Percentiles rank a stretch among this genome's conserved stretches.
Evolutionary conservation across 2,329 filamentous ascomycete species (phyloP).

Genomic region (Alternaria longipes): DNA sequence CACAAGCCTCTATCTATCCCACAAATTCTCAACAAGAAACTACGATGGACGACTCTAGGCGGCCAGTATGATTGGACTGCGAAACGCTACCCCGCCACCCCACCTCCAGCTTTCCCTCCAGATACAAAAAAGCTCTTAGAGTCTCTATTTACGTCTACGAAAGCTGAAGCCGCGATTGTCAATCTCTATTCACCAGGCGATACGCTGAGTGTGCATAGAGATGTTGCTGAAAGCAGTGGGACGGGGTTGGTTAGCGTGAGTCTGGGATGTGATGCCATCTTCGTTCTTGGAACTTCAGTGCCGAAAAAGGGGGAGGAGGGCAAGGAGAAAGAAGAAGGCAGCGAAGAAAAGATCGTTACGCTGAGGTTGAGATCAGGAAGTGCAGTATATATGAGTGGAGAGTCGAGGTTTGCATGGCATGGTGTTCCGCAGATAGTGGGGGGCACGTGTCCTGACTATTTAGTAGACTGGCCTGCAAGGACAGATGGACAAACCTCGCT

Average conservation of each 20-base stretch:
- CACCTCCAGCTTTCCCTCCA: conserved; percentile 75
- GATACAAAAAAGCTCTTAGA: conserved; percentile 76
- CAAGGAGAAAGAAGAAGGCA: conserved; percentile 13
- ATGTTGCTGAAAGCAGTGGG: conserved; percentile 86
- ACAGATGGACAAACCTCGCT: conserved; percentile 37
- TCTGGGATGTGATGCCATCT: conserved; percentile 88
- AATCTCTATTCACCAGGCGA: conserved; percentile 93
- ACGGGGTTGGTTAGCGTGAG: conserved; percentile 84
- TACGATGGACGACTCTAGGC: conserved; percentile 94
- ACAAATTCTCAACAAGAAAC: conserved; percentile 77
- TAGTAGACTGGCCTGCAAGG: conserved; percentile 76
- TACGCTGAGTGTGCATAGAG: conserved; percentile 89
- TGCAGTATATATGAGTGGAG: conserved; percentile 85
- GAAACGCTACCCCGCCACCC: conserved; percentile 77
- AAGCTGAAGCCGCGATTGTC: conserved; percentile 88
- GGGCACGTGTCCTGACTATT: conserved; percentile 77
- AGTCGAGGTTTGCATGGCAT: conserved; percentile 91
- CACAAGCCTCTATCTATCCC: conserved; percentile 77
- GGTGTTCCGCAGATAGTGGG: conserved; percentile 87
- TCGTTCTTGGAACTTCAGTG: conserved; percentile 71
- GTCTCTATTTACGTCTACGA: conserved; percentile 76
- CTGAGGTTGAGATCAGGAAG: conserved; percentile 78
- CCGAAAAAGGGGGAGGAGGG: not conserved
- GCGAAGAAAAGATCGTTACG: conserved; percentile 29
- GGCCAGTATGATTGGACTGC: conserved; percentile 97